Evolutionary conservation across 2,329 filamentous ascomycete species (phyloP), one percentile per base, ranked within the genome.

Genomic region (Pseudocercospora fijiensis): DNA sequence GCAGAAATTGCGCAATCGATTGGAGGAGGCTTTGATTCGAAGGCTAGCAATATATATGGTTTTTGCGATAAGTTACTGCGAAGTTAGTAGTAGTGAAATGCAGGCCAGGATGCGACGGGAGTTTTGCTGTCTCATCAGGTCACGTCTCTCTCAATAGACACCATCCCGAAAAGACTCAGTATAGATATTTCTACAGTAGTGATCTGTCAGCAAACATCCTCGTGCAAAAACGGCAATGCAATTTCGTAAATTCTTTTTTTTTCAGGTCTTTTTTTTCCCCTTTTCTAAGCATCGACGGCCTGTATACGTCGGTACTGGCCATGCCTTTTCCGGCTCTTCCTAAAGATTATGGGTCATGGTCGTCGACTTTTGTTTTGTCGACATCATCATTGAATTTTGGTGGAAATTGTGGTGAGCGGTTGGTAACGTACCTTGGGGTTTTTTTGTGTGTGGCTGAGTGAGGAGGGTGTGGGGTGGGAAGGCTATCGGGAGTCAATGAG

Each of bases 271-370:
- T n/a, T n/a, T n/a, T n/a, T n/a, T n/a, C n/a, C 78, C 78, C 74
- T 73, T 69, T 80, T 76, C 77, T 82, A 82, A 82, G 79, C 80
- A 82, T 76, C 79, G 79, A 81, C 79, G 72, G 76, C 77, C 74
- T 73, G 75, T 75, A 80, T 81, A 74, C 81, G 78, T 77, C 78
- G 79, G 81, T 81, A 76, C 63, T 52, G 37, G 77, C 77, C 77
- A 77, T 81, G 76, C 78, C 79, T 82, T 80, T 80, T 82, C 78
- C 80, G 80, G 80, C 80, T 82, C 80, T 82, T 82, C 80, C 80
- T 82, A 80, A 75, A 73, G 71, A 64, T 71, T 69, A 71, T 74
- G 71, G 72, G 74, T 74, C 71, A 72, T n/a, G 53, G 30, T 56
- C 28, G 62, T 33, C 57, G 59, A 57, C 57, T 49, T 58, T 41